Conservation (phyloP, 2,329 filamentous ascomycete genomes). For the Monascus ruber region DNA sequence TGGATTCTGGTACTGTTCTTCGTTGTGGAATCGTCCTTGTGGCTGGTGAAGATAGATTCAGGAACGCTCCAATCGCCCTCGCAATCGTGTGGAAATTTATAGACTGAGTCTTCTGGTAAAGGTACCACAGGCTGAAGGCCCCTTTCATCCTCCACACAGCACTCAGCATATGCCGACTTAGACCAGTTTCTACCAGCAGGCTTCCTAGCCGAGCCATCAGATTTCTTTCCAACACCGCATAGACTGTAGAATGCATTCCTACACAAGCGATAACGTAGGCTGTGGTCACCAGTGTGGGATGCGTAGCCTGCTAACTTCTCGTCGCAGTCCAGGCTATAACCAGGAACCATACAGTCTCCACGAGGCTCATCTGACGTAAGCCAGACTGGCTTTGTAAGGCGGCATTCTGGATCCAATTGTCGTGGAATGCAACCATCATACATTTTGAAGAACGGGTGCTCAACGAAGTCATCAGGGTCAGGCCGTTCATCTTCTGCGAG, state of each 20-base stretch:
- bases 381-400: conserved; percentile 31
- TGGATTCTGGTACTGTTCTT: conserved; percentile 18
- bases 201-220: conserved; percentile 30
- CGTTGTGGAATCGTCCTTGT: conserved; percentile 13
- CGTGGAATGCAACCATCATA: conserved; percentile 37
- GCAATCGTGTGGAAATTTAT: conserved; percentile 30
- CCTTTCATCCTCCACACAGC: conserved; percentile 33
- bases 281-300: conserved; percentile 23
- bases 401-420: conserved; percentile 29
- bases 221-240: conserved; percentile 34
- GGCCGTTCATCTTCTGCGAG: conserved; percentile 38
- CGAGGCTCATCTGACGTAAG: conserved; percentile 33
- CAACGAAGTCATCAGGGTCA: conserved; percentile 39
- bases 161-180: conserved; percentile 37
- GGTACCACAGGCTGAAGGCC: conserved; percentile 36
- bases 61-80: conserved; percentile 32
- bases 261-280: conserved; percentile 28
- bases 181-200: conserved; percentile 35
- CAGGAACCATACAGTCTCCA: conserved; percentile 33
- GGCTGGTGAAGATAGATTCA: conserved; percentile 8
- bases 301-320: conserved; percentile 25
- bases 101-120: conserved; percentile 34
- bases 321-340: conserved; percentile 34
- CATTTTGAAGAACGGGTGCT: conserved; percentile 41
- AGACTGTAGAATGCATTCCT: conserved; percentile 32